These are phyloP conservation scores for Acanthamoeba royreba DNA, from an alignment of 208 protist genomes.

Conservation along the genomic window DNA sequence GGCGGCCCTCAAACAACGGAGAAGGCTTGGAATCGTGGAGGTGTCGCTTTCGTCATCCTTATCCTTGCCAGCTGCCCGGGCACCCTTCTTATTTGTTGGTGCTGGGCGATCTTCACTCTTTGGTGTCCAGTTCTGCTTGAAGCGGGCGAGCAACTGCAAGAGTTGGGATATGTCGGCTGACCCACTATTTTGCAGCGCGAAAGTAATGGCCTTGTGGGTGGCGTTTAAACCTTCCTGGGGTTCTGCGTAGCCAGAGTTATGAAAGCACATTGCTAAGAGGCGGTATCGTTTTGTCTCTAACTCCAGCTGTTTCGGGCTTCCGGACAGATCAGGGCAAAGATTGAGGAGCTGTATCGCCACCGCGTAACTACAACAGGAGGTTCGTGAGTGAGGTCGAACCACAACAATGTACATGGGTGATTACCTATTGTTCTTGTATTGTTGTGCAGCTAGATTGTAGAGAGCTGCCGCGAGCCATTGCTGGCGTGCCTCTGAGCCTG, in stretches of 20 bases:
- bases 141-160: slow-evolving; percentile 10
- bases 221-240: not conserved
- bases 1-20: not conserved
- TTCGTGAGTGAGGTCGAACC: not conserved
- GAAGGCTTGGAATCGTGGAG: not conserved
- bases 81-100: not conserved
- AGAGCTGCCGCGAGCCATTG: not conserved
- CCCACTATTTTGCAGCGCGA: not conserved
- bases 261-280: not conserved
- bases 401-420: not conserved
- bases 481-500: not conserved
- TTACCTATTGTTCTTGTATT: not conserved
- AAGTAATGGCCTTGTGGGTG: not conserved
- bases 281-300: not conserved
- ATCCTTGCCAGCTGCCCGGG: not conserved
- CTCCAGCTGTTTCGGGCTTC: not conserved
- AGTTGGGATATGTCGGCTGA: not conserved
- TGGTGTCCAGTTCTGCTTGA: not conserved
- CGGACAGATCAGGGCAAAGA: not conserved
- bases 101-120: not conserved
- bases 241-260: not conserved
- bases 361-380: too few relatives aligned
- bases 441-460: not conserved
- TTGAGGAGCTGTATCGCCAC: not conserved
- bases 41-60: not conserved